Base-by-base conservation (phyloP, 441 rosid species). In the Biscutella auriculata region DNA sequence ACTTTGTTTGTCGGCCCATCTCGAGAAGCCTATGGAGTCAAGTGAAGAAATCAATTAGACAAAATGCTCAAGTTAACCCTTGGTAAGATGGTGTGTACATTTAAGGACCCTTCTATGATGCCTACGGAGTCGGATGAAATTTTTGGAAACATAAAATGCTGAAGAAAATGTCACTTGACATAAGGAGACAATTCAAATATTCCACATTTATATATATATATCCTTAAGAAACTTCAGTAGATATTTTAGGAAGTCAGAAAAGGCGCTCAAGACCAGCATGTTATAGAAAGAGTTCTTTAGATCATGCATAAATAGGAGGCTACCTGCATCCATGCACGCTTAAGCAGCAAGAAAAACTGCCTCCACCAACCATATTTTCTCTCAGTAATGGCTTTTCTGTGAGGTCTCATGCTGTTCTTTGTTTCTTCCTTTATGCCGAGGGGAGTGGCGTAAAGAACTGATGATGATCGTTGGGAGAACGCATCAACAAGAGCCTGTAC, bases 1-100 rank as follows among this genome's bases (percentile, higher is more conserved):
- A 92, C 98, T 75, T 88, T 86, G 74, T 88, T 92, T 49, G 98
- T 92, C 30, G 98, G 95, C 33, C 94, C 95, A 83, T 92, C 95
- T 58, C 94, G 85, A 70, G 85, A 86, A 70, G 98, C 98, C 96
- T 92, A 61, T 53, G 49, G 36, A 63, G 48, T 62, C 66, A 76
- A 17, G 12, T 30, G 37, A 67, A 54, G 17, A 49, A 40, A 30
- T 60, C 15, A 71, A 51, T 66, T 2, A 70, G 60, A 61, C 8
- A 67, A 37, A 58, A 8, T 13, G 26, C 15, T 39, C 28, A 40
- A 37, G 40, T 13, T 55, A 35, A 19, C 57, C 1, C 5, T 0
- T n/a, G 33, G 1, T 35, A 14, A 25, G 59, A 62, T 35, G 16
- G 11, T 34, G 25, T 15, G 8, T 33, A 45, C 37, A n/a, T 8